These are phyloP conservation scores for Tolypocladium paradoxum DNA, from an alignment of 2,329 filamentous ascomycete species.

Conservation along the genomic window DNA sequence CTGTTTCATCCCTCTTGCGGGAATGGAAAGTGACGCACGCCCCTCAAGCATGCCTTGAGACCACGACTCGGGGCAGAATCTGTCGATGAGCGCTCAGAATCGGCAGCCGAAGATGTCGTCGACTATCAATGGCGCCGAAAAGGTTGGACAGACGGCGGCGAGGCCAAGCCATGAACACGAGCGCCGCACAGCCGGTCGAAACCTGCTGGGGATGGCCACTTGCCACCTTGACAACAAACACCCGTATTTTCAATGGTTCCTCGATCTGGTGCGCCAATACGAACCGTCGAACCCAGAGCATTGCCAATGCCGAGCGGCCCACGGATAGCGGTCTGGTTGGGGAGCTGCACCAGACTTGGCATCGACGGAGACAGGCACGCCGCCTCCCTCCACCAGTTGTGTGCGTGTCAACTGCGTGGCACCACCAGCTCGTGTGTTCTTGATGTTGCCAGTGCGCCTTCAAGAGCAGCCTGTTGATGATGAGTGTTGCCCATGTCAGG, in stretches of 20 bases:
- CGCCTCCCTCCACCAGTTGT: neutral
- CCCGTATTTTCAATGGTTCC: neutral
- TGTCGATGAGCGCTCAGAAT: neutral
- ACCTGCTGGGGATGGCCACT: neutral
- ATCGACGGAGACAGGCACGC: neutral
- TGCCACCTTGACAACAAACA: neutral
- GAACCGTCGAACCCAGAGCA: neutral
- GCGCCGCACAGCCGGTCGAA: neutral
- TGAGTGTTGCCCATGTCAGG: neutral
- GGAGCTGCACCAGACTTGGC: neutral
- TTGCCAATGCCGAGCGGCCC: neutral
- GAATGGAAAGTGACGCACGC: neutral
- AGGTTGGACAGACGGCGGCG: neutral
- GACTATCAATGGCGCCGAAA: neutral
- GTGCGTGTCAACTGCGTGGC: neutral
- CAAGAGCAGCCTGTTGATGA: neutral
- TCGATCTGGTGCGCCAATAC: neutral
- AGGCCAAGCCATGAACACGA: neutral
- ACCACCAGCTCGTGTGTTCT: neutral
- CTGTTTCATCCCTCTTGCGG: neutral
- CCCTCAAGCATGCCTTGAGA: neutral
- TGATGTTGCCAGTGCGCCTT: neutral
- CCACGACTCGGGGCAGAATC: neutral
- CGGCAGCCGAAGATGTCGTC: neutral
- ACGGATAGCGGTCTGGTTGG: neutral